Percentiles rank a stretch among this genome's conserved stretches.
Conservation (phyloP, 768 basidiomycete species). For the Naganishia vishniacii region DNA sequence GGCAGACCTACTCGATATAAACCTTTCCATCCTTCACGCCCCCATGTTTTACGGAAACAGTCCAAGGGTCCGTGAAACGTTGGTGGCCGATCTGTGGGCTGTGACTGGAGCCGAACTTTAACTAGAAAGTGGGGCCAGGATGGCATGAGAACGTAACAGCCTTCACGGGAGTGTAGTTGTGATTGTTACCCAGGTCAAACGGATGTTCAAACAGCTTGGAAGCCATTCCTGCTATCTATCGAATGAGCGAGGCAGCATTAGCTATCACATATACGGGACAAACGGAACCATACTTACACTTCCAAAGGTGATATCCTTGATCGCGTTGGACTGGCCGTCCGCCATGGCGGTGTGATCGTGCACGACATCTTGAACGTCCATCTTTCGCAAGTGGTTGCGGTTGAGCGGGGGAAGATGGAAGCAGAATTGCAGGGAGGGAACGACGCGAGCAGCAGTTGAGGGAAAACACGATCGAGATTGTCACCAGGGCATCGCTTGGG, state of each 20-base stretch:
- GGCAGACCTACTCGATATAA: conserved; percentile 70
- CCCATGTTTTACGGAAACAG: conserved; percentile 75
- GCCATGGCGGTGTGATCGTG: background rate
- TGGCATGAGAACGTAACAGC: background rate
- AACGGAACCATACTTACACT: conserved; percentile 31
- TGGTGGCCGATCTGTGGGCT: conserved; percentile 65
- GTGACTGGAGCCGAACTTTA: conserved; percentile 88
- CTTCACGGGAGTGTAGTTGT: background rate
- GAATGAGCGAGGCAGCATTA: background rate
- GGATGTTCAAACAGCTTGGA: conserved; percentile 90
- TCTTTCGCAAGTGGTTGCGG: background rate
- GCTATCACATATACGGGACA: background rate
- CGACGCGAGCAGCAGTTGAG: background rate
- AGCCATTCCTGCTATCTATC: conserved; percentile 73
- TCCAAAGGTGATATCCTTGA: conserved; percentile 46
- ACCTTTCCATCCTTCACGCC: conserved; percentile 72
- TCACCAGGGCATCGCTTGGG: background rate
- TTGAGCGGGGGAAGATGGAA: background rate
- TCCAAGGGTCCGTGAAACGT: conserved; percentile 82
- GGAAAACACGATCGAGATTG: background rate
- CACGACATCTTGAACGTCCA: conserved; percentile 14
- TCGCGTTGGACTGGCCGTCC: conserved; percentile 18
- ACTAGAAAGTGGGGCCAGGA: conserved; percentile 45
- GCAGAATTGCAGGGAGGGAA: background rate
- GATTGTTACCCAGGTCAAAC: conserved; percentile 65